phyloP scores from a whole-genome alignment of 2,329 filamentous ascomycete genomes.

The Epichloe baconii region DNA sequence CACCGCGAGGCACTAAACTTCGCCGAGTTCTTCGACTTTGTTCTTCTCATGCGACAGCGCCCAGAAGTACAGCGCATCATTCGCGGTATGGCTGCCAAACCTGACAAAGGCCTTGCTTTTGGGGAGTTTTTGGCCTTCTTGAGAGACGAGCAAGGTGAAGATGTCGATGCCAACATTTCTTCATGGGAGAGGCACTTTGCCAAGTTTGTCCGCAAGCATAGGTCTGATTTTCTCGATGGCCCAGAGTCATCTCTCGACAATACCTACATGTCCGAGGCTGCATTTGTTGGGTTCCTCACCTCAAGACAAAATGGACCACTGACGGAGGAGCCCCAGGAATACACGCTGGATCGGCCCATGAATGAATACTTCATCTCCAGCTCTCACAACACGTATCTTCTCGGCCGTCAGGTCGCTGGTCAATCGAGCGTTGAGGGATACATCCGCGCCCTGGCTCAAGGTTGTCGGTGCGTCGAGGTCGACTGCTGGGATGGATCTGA shows the following conservation, averaged over 20 bases:
- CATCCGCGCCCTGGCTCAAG: slow-evolving; percentile 73
- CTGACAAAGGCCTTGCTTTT: slow-evolving; percentile 52
- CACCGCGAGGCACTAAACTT: slow-evolving; percentile 59
- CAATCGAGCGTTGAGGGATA: slow-evolving; percentile 92
- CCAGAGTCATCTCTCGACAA: slow-evolving; percentile 33
- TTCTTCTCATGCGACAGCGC: slow-evolving; percentile 69
- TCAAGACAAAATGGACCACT: slow-evolving; percentile 63
- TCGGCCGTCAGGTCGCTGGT: slow-evolving; percentile 80
- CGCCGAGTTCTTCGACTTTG: slow-evolving; percentile 69
- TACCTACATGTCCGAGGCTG: slow-evolving; percentile 57
- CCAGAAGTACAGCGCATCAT: slow-evolving; percentile 70
- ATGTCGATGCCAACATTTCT: slow-evolving; percentile 51
- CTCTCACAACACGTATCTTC: slow-evolving; percentile 94
- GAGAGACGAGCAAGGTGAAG: slow-evolving; percentile 58
- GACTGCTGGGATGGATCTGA: slow-evolving; percentile 95
- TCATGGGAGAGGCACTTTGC: slow-evolving; percentile 63
- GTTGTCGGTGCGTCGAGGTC: slow-evolving; percentile 91
- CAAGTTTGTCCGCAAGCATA: slow-evolving; percentile 51
- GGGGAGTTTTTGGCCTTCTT: slow-evolving; percentile 68
- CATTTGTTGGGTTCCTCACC: slow-evolving; percentile 64
- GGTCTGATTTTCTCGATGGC: slow-evolving; percentile 29
- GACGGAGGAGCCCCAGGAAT: slow-evolving; percentile 43
- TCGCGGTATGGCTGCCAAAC: slow-evolving; percentile 42
- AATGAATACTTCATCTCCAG: slow-evolving; percentile 98
- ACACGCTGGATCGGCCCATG: slow-evolving; percentile 65